A percentile compares a stretch with the other conserved stretches of the same genome.
phyloP scores from a whole-genome alignment of 2,329 filamentous ascomycete species.

The Fusarium clavum region DNA sequence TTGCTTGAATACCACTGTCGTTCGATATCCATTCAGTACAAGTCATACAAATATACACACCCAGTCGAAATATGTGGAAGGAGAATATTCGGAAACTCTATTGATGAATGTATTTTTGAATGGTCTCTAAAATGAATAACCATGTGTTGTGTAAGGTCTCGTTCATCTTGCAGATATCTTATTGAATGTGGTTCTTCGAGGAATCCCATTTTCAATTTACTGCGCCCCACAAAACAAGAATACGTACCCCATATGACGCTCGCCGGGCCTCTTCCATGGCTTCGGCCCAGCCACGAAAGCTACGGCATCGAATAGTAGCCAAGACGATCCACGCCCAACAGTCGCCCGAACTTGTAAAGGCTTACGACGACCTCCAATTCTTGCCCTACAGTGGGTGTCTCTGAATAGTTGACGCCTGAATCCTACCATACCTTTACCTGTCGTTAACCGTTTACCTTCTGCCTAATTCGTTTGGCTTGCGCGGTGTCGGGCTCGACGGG shows the following conservation, averaged over 20 bases:
- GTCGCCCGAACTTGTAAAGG: conserved; percentile 42
- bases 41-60: neutral
- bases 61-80: neutral
- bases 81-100: neutral
- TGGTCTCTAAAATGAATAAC: neutral
- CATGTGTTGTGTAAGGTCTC: neutral
- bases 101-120: neutral
- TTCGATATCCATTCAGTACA: neutral
- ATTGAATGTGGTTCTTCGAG: neutral
- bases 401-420: conserved; percentile 1
- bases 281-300: conserved; percentile 41
- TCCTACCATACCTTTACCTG: neutral
- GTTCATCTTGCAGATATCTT: neutral
- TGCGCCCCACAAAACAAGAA: conserved; percentile 30
- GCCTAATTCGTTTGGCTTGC: conserved; percentile 25
- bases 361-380: conserved; percentile 45
- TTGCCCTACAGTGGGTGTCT: conserved; percentile 8
- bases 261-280: conserved; percentile 14
- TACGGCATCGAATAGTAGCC: conserved; percentile 40
- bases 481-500: conserved; percentile 37
- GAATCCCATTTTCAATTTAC: conserved; percentile 1
- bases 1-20: neutral
- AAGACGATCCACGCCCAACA: conserved; percentile 38
- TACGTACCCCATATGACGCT: conserved; percentile 46
- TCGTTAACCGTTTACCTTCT: neutral